Evolutionary conservation across 2,329 filamentous ascomycete species (phyloP).

Genomic region (Colletotrichum cordylinicola): DNA sequence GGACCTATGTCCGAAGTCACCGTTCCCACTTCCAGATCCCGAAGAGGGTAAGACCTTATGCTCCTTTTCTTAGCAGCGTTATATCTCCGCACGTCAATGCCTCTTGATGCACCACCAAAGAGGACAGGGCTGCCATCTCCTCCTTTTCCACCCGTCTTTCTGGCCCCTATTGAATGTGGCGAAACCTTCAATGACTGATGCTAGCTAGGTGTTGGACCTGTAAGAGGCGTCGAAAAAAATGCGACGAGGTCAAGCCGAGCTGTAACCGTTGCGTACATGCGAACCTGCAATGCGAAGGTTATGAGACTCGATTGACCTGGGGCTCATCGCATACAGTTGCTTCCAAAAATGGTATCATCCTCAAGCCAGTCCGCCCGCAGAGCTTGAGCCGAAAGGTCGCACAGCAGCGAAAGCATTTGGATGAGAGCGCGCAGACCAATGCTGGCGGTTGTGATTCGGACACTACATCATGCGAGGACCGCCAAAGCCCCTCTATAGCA

Average conservation of each 20-base stretch:
- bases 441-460: neutral
- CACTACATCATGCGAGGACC: neutral
- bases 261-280: neutral
- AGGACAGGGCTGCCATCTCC: too few species aligned
- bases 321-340: neutral
- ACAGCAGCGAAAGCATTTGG: neutral
- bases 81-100: too few species aligned
- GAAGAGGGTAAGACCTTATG: too few species aligned
- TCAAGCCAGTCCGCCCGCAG: neutral
- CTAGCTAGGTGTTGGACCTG: neutral
- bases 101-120: too few species aligned
- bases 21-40: too few species aligned
- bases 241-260: neutral
- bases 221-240: neutral
- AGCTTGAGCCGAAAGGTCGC: neutral
- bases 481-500: neutral
- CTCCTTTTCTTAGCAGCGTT: too few species aligned
- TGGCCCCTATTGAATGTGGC: neutral
- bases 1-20: too few species aligned
- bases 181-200: neutral
- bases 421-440: neutral
- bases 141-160: too few species aligned
- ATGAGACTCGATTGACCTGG: neutral
- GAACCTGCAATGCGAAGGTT: neutral
- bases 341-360: neutral